phyloP scores from a whole-genome alignment of 2,329 filamentous ascomycete genomes.

The Xylaria sp. region DNA sequence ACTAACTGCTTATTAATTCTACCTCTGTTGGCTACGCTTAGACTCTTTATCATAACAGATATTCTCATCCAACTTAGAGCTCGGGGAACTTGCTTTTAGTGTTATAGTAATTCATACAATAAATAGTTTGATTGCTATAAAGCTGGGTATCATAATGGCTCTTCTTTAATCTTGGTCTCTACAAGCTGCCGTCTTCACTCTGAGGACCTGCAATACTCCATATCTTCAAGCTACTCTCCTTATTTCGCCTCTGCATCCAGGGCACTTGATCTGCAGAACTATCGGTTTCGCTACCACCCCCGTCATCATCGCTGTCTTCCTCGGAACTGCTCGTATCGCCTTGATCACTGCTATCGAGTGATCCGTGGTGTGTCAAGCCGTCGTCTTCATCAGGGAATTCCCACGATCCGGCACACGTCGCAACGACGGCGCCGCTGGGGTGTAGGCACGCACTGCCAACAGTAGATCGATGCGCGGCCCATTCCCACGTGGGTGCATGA shows the following conservation, averaged over 20 bases:
- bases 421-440: slow-evolving; percentile 64
- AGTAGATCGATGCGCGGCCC: slow-evolving; percentile 56
- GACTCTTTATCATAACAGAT: neutral
- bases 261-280: slow-evolving; percentile 12
- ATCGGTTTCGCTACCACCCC: slow-evolving; percentile 30
- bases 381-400: slow-evolving; percentile 46
- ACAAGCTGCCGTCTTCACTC: slow-evolving; percentile 13
- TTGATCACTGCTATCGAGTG: slow-evolving; percentile 5
- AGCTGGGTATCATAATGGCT: slow-evolving; percentile 37
- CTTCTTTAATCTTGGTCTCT: slow-evolving; percentile 5
- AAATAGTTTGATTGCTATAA: slow-evolving; percentile 14
- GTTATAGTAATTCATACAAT: neutral
- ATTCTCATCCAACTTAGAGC: neutral
- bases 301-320: slow-evolving; percentile 13
- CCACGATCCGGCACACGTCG: slow-evolving; percentile 69
- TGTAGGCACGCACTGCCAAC: slow-evolving; percentile 65
- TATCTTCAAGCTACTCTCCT: slow-evolving; percentile 59
- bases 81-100: neutral
- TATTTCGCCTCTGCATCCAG: slow-evolving; percentile 48
- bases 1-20: slow-evolving; percentile 16
- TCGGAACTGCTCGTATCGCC: slow-evolving; percentile 11
- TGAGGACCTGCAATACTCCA: slow-evolving; percentile 53
- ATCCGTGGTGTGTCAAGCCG: slow-evolving; percentile 1
- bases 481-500: slow-evolving; percentile 60
- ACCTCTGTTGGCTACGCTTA: slow-evolving; percentile 17